phyloP scores from a whole-genome alignment of 1,284 basidiomycete genomes.

The Pyrrhoderma noxium region DNA sequence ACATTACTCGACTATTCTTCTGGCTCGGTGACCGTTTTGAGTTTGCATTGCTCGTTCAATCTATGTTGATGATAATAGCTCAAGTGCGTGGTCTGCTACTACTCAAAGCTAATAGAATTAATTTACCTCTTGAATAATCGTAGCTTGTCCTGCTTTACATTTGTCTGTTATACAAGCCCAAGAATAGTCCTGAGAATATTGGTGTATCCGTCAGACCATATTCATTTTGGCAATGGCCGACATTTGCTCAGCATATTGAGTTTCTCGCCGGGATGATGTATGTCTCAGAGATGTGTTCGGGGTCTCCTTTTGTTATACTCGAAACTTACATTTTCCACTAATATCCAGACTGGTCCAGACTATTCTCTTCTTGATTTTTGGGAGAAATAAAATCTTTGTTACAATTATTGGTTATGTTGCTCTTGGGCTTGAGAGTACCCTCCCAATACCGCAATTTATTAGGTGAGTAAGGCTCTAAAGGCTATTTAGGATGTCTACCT shows the following conservation, averaged over 20 bases:
- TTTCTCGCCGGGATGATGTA: conserved; percentile 77
- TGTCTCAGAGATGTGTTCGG: conserved; percentile 20
- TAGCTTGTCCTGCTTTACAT: conserved; percentile 72
- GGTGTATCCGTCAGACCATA: conserved; percentile 59
- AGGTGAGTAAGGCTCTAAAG: conserved; percentile 43
- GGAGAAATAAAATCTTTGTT: conserved; percentile 58
- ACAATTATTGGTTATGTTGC: conserved; percentile 69
- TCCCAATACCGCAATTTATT: conserved; percentile 75
- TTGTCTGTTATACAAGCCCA: conserved; percentile 63
- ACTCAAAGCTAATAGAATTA: too few species aligned
- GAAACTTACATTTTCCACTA: conserved; percentile 19
- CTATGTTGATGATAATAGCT: conserved; percentile 72
- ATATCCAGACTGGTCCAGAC: conserved; percentile 55
- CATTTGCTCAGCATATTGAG: conserved; percentile 72
- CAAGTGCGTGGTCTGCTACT: conserved; percentile 42
- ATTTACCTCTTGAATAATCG: neutral
- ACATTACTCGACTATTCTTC: conserved; percentile 81
- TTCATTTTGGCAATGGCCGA: conserved; percentile 82
- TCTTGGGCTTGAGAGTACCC: conserved; percentile 71
- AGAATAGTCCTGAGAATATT: conserved; percentile 48
- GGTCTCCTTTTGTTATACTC: neutral
- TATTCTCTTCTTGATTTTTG: conserved; percentile 69
- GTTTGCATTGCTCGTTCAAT: conserved; percentile 67
- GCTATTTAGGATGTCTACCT: conserved; percentile 6
- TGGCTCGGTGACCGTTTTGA: conserved; percentile 82